Percentiles rank a stretch among this genome's conserved stretches.
These are phyloP conservation scores for Aspergillus proliferans DNA, from an alignment of 2,329 filamentous ascomycete species.

Conservation along the genomic window DNA sequence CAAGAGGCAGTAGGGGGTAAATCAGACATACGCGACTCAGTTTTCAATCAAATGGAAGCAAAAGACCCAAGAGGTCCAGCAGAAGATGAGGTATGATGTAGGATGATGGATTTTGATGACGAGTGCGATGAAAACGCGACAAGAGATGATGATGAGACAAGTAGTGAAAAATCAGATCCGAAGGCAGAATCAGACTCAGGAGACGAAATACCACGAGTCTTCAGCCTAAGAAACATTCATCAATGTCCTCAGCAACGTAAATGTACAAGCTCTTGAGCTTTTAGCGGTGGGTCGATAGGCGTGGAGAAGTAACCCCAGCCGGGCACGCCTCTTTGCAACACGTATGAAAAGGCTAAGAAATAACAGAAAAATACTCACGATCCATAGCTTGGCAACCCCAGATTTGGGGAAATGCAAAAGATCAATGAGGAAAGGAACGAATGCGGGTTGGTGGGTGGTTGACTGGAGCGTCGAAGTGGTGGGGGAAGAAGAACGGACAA, in stretches of 20 bases:
- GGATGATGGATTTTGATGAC: conserved; percentile 32
- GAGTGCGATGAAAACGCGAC: conserved; percentile 30
- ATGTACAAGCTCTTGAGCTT: conserved; percentile 19
- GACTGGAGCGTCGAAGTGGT: conserved; percentile 8
- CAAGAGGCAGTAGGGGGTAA: conserved; percentile 17
- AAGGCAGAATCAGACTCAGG: conserved; percentile 16
- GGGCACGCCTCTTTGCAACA: conserved; percentile 23
- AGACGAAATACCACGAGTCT: conserved; percentile 11
- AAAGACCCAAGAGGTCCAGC: conserved; percentile 16
- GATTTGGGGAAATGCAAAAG: conserved; percentile 25
- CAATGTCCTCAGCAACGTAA: conserved; percentile 11
- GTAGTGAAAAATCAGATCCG: conserved; percentile 13
- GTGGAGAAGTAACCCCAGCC: conserved; percentile 34
- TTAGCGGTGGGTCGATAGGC: conserved; percentile 33
- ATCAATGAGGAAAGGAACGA: conserved; percentile 28
- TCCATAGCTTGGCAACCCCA: conserved; percentile 53
- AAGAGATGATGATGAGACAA: conserved; percentile 14
- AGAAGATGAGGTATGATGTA: conserved; percentile 30
- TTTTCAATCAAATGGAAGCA: conserved; percentile 18
- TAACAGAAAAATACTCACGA: conserved; percentile 47
- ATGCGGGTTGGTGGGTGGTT: conserved; percentile 18
- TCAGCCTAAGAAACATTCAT: conserved; percentile 9
- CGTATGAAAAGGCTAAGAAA: conserved; percentile 20
- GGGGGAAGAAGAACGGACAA: conserved; percentile 27
- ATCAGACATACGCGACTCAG: conserved; percentile 30